phyloP scores from a whole-genome alignment of 495 filamentous ascomycete genomes.

The Hypoxylon lienhwacheense region DNA sequence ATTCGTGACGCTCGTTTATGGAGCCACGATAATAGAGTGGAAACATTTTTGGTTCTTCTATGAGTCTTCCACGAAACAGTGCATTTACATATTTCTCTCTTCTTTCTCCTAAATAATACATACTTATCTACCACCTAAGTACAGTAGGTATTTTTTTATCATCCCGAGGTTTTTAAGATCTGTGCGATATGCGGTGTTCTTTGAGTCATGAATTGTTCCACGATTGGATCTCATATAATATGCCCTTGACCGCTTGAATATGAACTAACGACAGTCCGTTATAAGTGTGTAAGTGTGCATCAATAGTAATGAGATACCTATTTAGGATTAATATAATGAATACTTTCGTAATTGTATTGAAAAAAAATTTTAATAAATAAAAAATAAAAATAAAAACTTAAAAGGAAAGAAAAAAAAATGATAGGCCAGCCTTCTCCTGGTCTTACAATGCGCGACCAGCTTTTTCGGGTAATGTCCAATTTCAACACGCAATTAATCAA shows the following conservation, averaged over 20 bases:
- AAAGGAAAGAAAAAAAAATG: constrained; percentile 7
- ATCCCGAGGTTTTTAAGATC: constrained; percentile 5
- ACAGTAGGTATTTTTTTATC: not conserved
- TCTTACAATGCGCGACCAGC: constrained; percentile 23
- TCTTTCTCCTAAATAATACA: no score
- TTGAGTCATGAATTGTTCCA: not conserved
- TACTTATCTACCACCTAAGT: not conserved
- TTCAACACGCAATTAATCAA: constrained; percentile 34
- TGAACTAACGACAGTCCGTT: not conserved
- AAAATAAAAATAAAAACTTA: constrained; percentile 2
- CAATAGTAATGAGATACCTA: no score
- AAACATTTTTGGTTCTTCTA: constrained; percentile 28
- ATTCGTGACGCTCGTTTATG: constrained; percentile 24
- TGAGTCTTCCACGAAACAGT: constrained; percentile 27
- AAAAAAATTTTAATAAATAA: constrained; percentile 1
- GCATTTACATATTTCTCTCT: constrained; percentile 19
- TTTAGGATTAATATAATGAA: no score
- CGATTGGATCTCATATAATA: constrained; percentile 1
- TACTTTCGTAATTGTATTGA: no score
- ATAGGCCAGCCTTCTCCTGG: constrained; percentile 24
- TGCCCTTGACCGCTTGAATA: constrained; percentile 6
- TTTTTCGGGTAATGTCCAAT: constrained; percentile 34
- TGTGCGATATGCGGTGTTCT: not conserved
- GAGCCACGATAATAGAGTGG: constrained; percentile 30
- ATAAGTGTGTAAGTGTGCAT: no score